phyloP scores from a whole-genome alignment of 495 filamentous ascomycete species.

The Oleoguttula mirabilis region DNA sequence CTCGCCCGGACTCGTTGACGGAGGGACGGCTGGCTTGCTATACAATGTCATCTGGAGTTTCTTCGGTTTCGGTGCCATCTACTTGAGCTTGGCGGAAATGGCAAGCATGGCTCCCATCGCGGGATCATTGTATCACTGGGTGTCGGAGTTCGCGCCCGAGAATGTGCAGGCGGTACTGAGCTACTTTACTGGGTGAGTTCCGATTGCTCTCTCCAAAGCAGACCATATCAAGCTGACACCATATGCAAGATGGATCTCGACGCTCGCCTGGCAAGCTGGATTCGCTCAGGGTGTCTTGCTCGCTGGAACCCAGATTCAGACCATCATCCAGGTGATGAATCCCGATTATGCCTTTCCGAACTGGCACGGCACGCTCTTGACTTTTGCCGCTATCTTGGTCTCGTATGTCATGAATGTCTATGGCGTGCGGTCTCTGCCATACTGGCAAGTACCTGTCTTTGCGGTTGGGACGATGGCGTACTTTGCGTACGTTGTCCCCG shows the following conservation, averaged over 20 bases:
- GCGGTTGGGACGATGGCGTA: conserved; percentile 20
- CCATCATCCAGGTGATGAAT: conserved; percentile 30
- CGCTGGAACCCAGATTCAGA: conserved; percentile 27
- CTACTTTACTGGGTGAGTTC: conserved; percentile 16
- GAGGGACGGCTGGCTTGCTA: conserved; percentile 4
- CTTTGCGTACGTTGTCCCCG: conserved; percentile 25
- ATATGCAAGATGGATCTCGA: conserved; percentile 1
- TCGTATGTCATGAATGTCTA: conserved; percentile 2
- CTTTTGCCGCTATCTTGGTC: conserved; percentile 32
- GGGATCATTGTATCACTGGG: conserved; percentile 1
- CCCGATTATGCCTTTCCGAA: conserved; percentile 28
- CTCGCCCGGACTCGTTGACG: conserved; percentile 5
- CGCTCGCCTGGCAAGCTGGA: conserved; percentile 6
- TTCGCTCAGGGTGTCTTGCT: conserved; percentile 4
- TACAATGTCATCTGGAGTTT: conserved; percentile 3
- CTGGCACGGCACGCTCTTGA: conserved; percentile 42
- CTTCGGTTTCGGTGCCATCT: conserved; percentile 2
- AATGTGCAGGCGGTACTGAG: conserved; percentile 10
- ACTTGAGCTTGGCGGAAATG: conserved; percentile 9
- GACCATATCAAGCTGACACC: no score
- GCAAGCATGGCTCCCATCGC: conserved; percentile 10
- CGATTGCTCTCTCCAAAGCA: background rate
- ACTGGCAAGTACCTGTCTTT: conserved; percentile 1
- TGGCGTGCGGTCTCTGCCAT: background rate
- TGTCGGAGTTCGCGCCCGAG: conserved; percentile 10